Evolutionary conservation across 169 alveolate genomes (phyloP), one percentile per base, ranked within the genome.

Genomic region (Plasmodium blacklocki): DNA sequence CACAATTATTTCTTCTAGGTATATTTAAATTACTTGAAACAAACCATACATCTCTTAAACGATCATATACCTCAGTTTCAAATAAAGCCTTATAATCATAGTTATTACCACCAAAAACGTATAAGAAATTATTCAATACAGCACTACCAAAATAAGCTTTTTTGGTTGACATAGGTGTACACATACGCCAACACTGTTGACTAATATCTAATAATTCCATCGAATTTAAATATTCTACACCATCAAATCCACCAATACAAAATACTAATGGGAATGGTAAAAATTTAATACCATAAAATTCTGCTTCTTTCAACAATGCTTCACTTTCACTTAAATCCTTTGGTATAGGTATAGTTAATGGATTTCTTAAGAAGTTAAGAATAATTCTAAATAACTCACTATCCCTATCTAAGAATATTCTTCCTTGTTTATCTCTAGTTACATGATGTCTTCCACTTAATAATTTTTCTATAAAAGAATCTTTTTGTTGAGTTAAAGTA

Each of bases 51-150:
- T 95, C 98, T 9, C 97, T 88, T 54, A 96, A 92, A 15, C 97
- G 78, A 89, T 96, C 98, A 90, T 95, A 96, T 62, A 96, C 96
- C 93, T 96, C 98, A 15, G 95, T 94, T 74, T 96, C 98, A 76
- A 97, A 95, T 39, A 96, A 93, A n/a, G 98, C 98, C 90, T 95
- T 96, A 93, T 96, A 96, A 92, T 96, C 98, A 74, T 95, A 88
- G 80, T 96, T 96, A 91, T 96, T 97, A 3, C 98, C 98, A 3
- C 98, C 98, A 68, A 89, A 96, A n/a, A 94, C 97, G 80, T 94
- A 95, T 72, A 96, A 64, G 43, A 94, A 94, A 83, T 93, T 95
- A 73, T 94, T 94, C 29, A 92, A 68, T 18, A 93, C 96, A 3
- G 95, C 97, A 15, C 95, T 89, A 3, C 97, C 97, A 62, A 94